Conservation (phyloP, 73 alveolate species). For the Uronychia setigera region DNA sequence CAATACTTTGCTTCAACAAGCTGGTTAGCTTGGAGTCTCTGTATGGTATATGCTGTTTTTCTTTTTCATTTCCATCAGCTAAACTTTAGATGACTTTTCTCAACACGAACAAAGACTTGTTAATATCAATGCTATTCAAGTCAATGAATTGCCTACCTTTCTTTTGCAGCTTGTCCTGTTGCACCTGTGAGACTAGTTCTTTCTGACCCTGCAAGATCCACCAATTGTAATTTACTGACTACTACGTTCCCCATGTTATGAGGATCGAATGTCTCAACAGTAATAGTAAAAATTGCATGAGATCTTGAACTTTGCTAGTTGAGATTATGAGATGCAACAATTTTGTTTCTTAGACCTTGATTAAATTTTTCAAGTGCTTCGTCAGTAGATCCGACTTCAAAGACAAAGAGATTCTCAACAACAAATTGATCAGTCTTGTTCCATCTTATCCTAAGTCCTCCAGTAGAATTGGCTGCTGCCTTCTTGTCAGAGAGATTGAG, state of each 20-base stretch:
- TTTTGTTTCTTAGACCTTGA: slow-evolving; percentile 75
- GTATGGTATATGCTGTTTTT: slow-evolving; percentile 37
- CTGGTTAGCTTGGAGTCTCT: slow-evolving; percentile 57
- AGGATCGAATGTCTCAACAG: slow-evolving; percentile 59
- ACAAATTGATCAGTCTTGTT: slow-evolving; percentile 53
- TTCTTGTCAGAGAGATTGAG: slow-evolving; percentile 22
- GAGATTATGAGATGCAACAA: slow-evolving; percentile 85
- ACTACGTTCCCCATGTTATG: slow-evolving; percentile 68
- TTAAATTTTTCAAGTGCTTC: slow-evolving; percentile 58
- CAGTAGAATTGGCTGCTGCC: not conserved
- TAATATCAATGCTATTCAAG: slow-evolving; percentile 85
- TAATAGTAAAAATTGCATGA: slow-evolving; percentile 88
- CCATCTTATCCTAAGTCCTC: slow-evolving; percentile 60
- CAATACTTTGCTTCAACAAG: slow-evolving; percentile 45
- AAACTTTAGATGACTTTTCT: slow-evolving; percentile 91
- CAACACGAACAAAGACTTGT: slow-evolving; percentile 88
- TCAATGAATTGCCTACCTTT: slow-evolving; percentile 63
- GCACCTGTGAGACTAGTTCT: slow-evolving; percentile 77
- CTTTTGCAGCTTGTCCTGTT: slow-evolving; percentile 91
- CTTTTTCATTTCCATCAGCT: slow-evolving; percentile 36
- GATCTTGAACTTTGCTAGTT: slow-evolving; percentile 86
- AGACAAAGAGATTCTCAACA: slow-evolving; percentile 64
- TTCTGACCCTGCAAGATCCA: slow-evolving; percentile 56
- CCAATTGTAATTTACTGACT: slow-evolving; percentile 50
- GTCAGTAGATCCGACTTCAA: slow-evolving; percentile 44